phyloP scores from a whole-genome alignment of 345 rosid species.

The Streptanthus diversifolius region DNA sequence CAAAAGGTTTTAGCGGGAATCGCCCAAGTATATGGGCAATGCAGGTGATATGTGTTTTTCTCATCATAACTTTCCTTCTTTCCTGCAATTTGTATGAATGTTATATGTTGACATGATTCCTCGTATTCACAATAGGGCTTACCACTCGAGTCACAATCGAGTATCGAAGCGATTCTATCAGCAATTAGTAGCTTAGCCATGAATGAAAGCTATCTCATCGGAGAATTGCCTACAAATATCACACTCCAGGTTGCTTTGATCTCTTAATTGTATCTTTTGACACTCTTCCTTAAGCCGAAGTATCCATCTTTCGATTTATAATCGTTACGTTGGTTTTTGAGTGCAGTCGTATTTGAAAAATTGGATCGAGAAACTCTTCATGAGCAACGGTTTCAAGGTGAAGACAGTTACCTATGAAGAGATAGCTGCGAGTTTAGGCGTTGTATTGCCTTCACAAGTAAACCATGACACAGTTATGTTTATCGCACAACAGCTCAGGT shows the following conservation, averaged over 20 bases:
- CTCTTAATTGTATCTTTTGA: background rate
- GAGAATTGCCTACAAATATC: constrained; percentile 67
- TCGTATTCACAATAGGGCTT: constrained; percentile 47
- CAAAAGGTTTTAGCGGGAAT: constrained; percentile 70
- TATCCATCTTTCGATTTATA: background rate
- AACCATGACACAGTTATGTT: constrained; percentile 48
- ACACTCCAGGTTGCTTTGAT: constrained; percentile 45
- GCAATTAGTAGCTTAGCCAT: constrained; percentile 58
- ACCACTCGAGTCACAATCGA: constrained; percentile 55
- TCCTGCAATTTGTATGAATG: background rate
- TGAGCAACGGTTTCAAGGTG: constrained; percentile 63
- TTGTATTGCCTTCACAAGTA: constrained; percentile 40
- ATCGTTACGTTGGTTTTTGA: background rate
- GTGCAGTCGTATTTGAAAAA: constrained; percentile 46
- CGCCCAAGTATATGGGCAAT: constrained; percentile 80
- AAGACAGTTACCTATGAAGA: constrained; percentile 46
- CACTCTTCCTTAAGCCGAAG: background rate
- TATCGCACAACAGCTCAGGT: constrained; percentile 70
- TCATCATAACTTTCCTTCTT: background rate
- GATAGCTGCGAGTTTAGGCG: constrained; percentile 53
- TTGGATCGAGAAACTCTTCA: constrained; percentile 68
- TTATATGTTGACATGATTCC: background rate
- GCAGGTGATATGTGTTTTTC: constrained; percentile 46
- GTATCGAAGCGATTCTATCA: constrained; percentile 59
- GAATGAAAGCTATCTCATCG: constrained; percentile 61